A percentile compares a stretch with the other conserved stretches of the same genome.
These are phyloP conservation scores for Bruguiera parviflora DNA, from an alignment of 345 rosid species.

Conservation along the genomic window DNA sequence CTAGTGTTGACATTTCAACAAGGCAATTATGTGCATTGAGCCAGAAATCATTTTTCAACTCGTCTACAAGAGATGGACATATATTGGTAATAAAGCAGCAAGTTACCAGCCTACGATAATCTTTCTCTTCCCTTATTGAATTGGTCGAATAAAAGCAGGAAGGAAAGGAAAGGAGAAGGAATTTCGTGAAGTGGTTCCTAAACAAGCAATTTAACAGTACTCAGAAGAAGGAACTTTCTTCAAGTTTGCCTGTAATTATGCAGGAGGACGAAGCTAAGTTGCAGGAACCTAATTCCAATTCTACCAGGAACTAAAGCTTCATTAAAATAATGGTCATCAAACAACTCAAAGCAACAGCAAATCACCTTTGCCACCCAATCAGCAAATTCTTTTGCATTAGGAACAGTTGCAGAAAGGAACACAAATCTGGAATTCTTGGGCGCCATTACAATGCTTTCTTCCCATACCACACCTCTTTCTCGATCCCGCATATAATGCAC, in stretches of 20 bases:
- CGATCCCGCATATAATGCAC: conserved; percentile 99
- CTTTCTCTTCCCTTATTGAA: too few relatives aligned
- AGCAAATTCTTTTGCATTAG: conserved; percentile 98
- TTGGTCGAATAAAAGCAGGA: too few relatives aligned
- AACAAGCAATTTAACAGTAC: too few relatives aligned
- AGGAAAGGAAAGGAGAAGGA: too few relatives aligned
- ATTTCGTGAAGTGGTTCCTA: too few relatives aligned
- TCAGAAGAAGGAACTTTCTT: too few relatives aligned
- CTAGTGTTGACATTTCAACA: too few relatives aligned
- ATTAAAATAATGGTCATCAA: background rate
- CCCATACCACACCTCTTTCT: conserved; percentile 99
- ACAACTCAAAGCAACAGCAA: background rate
- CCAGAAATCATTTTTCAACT: too few relatives aligned
- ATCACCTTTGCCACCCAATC: conserved; percentile 99
- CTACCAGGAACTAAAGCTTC: background rate
- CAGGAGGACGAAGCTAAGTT: too few relatives aligned
- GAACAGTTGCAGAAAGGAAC: conserved; percentile 96
- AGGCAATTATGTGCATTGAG: too few relatives aligned
- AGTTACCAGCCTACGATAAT: background rate
- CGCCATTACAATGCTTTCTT: conserved; percentile 99
- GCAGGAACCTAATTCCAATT: background rate
- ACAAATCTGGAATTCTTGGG: conserved; percentile 90
- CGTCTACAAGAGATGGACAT: background rate
- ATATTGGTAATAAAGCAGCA: background rate
- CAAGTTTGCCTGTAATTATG: too few relatives aligned